Evolutionary conservation across 2,329 filamentous ascomycete genomes (phyloP).

Genomic region (Akanthomyces muscarius): DNA sequence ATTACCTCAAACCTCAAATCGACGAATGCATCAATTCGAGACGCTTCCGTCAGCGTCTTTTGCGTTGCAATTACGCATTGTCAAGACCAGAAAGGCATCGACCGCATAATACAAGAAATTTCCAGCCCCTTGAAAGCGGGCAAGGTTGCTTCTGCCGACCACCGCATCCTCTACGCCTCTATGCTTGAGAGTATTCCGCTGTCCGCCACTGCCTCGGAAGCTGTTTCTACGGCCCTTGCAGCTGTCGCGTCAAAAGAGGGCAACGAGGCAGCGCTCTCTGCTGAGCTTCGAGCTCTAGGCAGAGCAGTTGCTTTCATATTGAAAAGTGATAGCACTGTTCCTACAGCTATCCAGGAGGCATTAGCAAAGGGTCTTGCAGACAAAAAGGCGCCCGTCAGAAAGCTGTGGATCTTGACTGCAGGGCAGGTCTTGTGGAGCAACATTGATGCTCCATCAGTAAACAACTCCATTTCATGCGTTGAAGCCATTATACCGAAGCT

Average conservation of each 20-base stretch:
- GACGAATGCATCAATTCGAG: constrained; percentile 72
- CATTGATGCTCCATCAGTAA: constrained; percentile 42
- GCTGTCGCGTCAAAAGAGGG: constrained; percentile 75
- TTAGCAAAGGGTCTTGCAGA: constrained; percentile 80
- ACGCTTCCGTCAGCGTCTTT: constrained; percentile 73
- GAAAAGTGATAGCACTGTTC: constrained; percentile 54
- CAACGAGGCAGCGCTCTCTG: constrained; percentile 75
- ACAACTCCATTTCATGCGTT: constrained; percentile 46
- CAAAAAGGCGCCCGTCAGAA: constrained; percentile 74
- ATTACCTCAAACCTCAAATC: constrained; percentile 89
- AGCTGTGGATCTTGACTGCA: constrained; percentile 72
- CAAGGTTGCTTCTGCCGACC: constrained; percentile 80
- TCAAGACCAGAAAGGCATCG: constrained; percentile 52
- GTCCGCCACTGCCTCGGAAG: constrained; percentile 58
- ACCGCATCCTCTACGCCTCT: constrained; percentile 76
- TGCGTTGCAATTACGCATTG: constrained; percentile 62
- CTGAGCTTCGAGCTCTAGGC: constrained; percentile 69
- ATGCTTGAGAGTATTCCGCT: constrained; percentile 66
- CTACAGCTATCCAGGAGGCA: constrained; percentile 63
- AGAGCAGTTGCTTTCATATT: constrained; percentile 62
- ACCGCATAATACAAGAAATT: constrained; percentile 73
- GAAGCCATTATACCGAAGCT: constrained; percentile 54
- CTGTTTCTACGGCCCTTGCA: constrained; percentile 63
- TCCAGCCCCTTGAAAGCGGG: constrained; percentile 73
- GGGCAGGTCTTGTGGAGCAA: constrained; percentile 65